Percentiles rank a stretch among this genome's conserved stretches.
phyloP scores from a whole-genome alignment of 768 basidiomycete species.

The Mycena vulgaris region DNA sequence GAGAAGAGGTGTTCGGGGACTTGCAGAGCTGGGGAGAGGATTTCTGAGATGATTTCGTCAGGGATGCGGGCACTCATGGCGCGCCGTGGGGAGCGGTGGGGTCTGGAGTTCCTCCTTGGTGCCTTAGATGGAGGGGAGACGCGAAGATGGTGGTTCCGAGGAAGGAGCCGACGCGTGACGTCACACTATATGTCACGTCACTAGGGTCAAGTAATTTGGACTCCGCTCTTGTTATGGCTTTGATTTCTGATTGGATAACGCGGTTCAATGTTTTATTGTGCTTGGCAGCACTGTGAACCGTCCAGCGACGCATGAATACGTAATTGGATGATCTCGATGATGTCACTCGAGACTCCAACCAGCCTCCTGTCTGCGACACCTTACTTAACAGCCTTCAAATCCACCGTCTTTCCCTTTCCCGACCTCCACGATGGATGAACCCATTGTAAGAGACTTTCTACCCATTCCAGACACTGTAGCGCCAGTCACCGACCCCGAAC shows the following conservation, averaged over 20 bases:
- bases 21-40: not conserved
- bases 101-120: too few relatives aligned
- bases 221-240: too few relatives aligned
- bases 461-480: slow-evolving; percentile 28
- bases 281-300: slow-evolving; percentile 13
- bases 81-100: too few relatives aligned
- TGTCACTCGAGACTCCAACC: slow-evolving; percentile 19
- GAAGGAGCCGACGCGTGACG: too few relatives aligned
- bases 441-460: slow-evolving; percentile 27
- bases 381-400: slow-evolving; percentile 19
- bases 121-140: too few relatives aligned
- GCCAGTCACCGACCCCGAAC: slow-evolving; percentile 30
- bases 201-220: too few relatives aligned
- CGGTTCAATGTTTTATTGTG: too few relatives aligned
- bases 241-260: too few relatives aligned
- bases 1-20: not conserved
- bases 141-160: too few relatives aligned
- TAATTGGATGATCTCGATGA: slow-evolving; percentile 23
- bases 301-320: slow-evolving; percentile 17
- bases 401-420: slow-evolving; percentile 12
- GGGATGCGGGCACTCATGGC: too few relatives aligned
- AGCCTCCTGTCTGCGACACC: not conserved
- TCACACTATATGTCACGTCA: too few relatives aligned
- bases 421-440: slow-evolving; percentile 20
- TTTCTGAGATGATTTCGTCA: slow-evolving; percentile 18